Conservation (phyloP, 306 rosid species). For the Dalbergia cochinchinensis region DNA sequence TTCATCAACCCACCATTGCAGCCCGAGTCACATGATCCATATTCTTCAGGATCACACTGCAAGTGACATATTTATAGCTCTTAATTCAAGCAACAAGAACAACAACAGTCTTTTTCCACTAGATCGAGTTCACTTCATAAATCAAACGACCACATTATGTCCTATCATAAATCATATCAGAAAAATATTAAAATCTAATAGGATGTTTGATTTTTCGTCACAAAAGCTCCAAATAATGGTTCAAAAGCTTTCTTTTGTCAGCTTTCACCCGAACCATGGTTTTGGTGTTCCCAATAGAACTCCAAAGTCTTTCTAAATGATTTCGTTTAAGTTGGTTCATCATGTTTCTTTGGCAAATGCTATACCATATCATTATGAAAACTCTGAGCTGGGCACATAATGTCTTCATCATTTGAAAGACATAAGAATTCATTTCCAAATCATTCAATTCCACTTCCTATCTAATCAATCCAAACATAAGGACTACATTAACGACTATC, state of each 20-base stretch:
- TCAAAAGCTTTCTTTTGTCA: too few species aligned
- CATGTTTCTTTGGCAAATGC: neutral
- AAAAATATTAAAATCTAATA: neutral
- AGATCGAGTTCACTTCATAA: too few species aligned
- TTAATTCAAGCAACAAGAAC: neutral
- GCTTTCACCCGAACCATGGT: too few species aligned
- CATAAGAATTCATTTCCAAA: too few species aligned
- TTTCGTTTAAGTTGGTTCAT: neutral
- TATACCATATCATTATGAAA: neutral
- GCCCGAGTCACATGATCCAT: constrained; percentile 81
- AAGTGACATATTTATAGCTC: constrained; percentile 41
- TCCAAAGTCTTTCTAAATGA: neutral
- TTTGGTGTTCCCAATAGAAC: too few species aligned
- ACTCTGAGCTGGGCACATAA: neutral
- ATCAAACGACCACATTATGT: neutral
- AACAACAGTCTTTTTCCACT: neutral
- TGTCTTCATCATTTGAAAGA: neutral
- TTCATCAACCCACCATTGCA: constrained; percentile 95
- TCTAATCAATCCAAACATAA: too few species aligned
- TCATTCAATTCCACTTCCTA: too few species aligned
- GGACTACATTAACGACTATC: too few species aligned
- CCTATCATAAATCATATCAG: neutral
- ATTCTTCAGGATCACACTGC: constrained; percentile 91
- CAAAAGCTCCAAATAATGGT: too few species aligned
- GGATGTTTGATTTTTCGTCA: too few species aligned